Evolutionary conservation across 2,329 filamentous ascomycete species (phyloP), one percentile per base, ranked within the genome.

Genomic region (Hortaea sp.): DNA sequence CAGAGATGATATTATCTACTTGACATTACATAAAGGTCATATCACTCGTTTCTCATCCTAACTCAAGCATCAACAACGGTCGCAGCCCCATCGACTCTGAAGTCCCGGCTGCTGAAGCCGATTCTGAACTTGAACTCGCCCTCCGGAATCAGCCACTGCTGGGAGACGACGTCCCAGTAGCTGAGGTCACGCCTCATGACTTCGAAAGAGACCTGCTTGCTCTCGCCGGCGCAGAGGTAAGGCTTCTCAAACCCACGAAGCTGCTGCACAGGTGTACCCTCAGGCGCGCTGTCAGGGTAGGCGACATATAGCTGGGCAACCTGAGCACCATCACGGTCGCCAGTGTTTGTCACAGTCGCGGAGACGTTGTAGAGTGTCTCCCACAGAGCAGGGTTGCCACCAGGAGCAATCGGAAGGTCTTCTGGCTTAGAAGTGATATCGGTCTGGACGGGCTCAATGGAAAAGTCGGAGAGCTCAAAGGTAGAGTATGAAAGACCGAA

Each of bases 311-410:
- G 58, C 57, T 81, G 78, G 1, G 72, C 71, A 3, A 81, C 75
- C 12, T 76, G 76, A 29, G 72, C 71, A 28, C 74, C 75, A 0
- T 63, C 52, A 1, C 67, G 63, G 49, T 57, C 54, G 1, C 85
- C 85, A 0, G 72, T 75, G 57, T 92, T 92, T 5, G 68, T 74
- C 1, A 90, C 66, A 0, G 66, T 72, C 4, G 77, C 73, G 3
- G 71, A 68, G 7, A 85, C 67, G 20, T 64, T 63, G 49, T 76
- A 81, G 0, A 81, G 71, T 0, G 71, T 63, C 35, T 84, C 75
- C 71, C 79, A 89, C 0, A 89, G 73, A 0, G 74, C 69, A 0
- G 76, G 69, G 39, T 2, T 37, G 32, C 32, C 32, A 37, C 32
- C 32, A 10, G 32, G 32, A 10, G 10, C 32, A 37, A 12, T 54